Base-by-base conservation (phyloP, 140 eudicot species). In the Cichorium intybus region DNA sequence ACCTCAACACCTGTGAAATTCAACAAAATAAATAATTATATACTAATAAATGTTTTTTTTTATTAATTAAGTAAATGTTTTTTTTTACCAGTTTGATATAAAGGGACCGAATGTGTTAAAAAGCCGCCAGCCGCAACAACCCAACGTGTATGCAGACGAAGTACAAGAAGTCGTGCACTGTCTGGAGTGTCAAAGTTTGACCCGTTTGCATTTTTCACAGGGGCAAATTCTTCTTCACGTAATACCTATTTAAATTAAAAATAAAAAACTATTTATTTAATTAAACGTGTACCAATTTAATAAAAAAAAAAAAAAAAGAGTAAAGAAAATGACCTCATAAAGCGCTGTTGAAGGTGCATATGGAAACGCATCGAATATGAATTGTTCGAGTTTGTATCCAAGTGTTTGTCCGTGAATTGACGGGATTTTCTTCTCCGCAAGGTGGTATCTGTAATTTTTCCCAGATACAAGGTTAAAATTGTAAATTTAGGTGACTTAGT, bases 161-260 rank as follows among this genome's bases (percentile, higher is more conserved):
- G 99, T 64, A 87, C 79, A 34, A 93, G 85, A 62, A 93, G 81
- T 21, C 88, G 80, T 22, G 99, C 99, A 72, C 97, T 93, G 58
- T 93, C 99, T 31, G 99, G 99, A 62, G 99, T 93, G 74, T 93
- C 99, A 78, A 71, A 83, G 78, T 88, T 89, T 63, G 97, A 76
- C 45, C 99, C 99, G 31, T 86, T 88, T 18, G 95, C 95, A 82
- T 93, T 93, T 70, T 93, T 93, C 56, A 93, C 99, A 6, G 99
- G 99, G 21, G 99, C 99, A 68, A 93, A 93, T 77, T 93, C 99
- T 80, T 93, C 99, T 78, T 93, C 99, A n/a, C 99, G 94, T 64
- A 86, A 74, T 8, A 86, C 97, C 99, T 93, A 41, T n/a, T 23
- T 47, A 64, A 18, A 9, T n/a, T 33, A 60, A 66, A 23, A 33